Evolutionary conservation across 768 basidiomycete species (phyloP).

Genomic region (Crucibulum laeve): DNA sequence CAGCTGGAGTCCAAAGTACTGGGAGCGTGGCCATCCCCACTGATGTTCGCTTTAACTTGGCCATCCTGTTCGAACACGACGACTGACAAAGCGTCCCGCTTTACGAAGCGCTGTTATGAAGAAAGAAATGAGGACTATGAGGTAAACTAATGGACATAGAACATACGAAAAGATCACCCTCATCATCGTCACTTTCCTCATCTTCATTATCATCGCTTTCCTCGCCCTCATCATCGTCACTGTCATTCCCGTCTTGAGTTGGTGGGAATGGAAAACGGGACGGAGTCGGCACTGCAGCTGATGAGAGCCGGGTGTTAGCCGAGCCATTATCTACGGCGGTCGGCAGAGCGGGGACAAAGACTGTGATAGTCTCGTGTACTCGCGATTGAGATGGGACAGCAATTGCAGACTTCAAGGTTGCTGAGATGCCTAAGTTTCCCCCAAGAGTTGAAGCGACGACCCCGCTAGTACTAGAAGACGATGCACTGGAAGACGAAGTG

Average conservation of each 20-base stretch:
- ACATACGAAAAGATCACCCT: slow-evolving; percentile 10
- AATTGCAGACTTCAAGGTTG: slow-evolving; percentile 8
- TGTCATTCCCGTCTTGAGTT: slow-evolving; percentile 6
- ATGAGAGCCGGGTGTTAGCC: too few species aligned
- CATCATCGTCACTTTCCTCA: slow-evolving; percentile 11
- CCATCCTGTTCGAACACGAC: slow-evolving; percentile 11
- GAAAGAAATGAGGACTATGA: too few species aligned
- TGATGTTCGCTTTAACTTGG: slow-evolving; percentile 21
- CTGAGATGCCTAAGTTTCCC: slow-evolving; percentile 1
- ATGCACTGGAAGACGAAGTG: slow-evolving; percentile 6
- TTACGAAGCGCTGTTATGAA: not conserved
- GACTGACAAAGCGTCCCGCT: slow-evolving; percentile 2
- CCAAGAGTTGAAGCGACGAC: not conserved
- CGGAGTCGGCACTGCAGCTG: too few species aligned
- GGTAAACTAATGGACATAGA: not conserved
- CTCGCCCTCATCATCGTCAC: slow-evolving; percentile 12
- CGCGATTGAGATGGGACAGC: slow-evolving; percentile 3
- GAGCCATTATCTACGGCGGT: slow-evolving; percentile 4
- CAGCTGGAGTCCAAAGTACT: slow-evolving; percentile 44
- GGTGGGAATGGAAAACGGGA: not conserved
- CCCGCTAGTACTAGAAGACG: slow-evolving; percentile 4
- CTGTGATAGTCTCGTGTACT: slow-evolving; percentile 15
- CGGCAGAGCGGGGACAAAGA: slow-evolving; percentile 16
- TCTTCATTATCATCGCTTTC: slow-evolving; percentile 12
- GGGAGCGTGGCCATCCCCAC: slow-evolving; percentile 25